Base-by-base conservation (phyloP, 257 asterid species). In the Ocimum tenuiflorum region DNA sequence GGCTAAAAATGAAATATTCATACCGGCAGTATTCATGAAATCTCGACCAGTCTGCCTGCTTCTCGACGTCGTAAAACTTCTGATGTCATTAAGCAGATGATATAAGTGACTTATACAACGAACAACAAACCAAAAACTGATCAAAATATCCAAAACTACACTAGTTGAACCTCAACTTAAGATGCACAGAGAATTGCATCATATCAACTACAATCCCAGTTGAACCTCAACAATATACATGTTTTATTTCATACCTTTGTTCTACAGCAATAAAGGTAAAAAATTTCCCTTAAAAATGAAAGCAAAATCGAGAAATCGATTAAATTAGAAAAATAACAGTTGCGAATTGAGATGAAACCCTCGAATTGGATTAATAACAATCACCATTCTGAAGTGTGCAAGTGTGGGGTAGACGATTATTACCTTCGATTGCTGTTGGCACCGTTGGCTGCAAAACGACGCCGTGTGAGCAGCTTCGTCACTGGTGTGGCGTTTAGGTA, bases 11-110 rank as follows among this genome's bases (percentile, higher is more conserved):
- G 47, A 79, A 74, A 78, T 62, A 42, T 52, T 24, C 83, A 67
- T 83, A 91, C 97, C 85, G 73, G 80, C 98, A 91, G 57, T 88
- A 79, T 11, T 83, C 91, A 66, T 83, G 35, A 31, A 91, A 83
- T n/a, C 66, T 73, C 13, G 95, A 88, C 96, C 94, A 91, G 74
- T 86, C 82, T 61, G 83, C 83, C 77, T 77, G 82, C 79, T 85
- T 87, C 81, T 91, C 98, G n/a, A 87, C 74, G 42, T 76, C 60
- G 38, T 63, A 81, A 75, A 88, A 88, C 61, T 61, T 68, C 89
- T 85, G 72, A 68, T 31, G 54, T 53, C 75, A 78, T 33, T 60
- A 77, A 72, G 57, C 64, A 48, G 31, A 71, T 29, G 15, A 20
- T 58, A 50, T 55, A 29, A 75, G 39, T 67, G 35, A 66, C 23